These are phyloP conservation scores for Linaria vulgaris DNA, from an alignment of 257 asterid genomes.

Conservation along the genomic window DNA sequence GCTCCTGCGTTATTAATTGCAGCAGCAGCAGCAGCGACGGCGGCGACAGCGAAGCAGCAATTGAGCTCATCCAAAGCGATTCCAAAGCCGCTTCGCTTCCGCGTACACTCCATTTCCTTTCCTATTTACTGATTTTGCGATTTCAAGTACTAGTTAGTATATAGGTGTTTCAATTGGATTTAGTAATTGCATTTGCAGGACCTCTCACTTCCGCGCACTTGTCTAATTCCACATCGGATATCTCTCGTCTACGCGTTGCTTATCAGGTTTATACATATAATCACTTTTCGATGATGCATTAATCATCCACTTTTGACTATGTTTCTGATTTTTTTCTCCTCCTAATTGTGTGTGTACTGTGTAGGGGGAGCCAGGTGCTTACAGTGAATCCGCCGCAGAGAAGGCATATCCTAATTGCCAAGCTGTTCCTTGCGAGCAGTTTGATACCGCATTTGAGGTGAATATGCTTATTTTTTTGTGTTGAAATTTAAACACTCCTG, in stretches of 20 bases:
- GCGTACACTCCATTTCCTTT: conserved; percentile 31
- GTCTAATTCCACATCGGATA: conserved; percentile 63
- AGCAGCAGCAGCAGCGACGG: conserved; percentile 35
- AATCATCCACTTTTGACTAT: too few species aligned
- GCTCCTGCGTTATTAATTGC: conserved; percentile 16
- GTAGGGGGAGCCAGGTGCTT: conserved; percentile 93
- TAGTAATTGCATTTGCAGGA: conserved; percentile 36
- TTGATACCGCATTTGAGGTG: conserved; percentile 92
- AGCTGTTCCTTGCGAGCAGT: conserved; percentile 97
- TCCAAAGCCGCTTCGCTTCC: conserved; percentile 53
- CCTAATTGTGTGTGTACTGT: too few species aligned
- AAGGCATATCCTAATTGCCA: conserved; percentile 98
- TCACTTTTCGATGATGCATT: too few species aligned
- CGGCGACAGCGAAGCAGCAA: conserved; percentile 50
- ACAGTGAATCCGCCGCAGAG: conserved; percentile 93
- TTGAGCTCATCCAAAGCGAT: conserved; percentile 49
- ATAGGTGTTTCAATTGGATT: not conserved
- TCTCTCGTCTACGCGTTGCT: conserved; percentile 92
- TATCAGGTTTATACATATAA: conserved; percentile 82
- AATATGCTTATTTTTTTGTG: too few species aligned
- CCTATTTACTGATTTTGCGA: not conserved
- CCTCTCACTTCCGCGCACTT: conserved; percentile 86
- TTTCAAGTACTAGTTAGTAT: not conserved
- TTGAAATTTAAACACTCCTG: too few species aligned
- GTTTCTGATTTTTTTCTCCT: conserved; percentile 20